Base-by-base conservation (phyloP, 129 eudicot species). In the Centella asiatica region DNA sequence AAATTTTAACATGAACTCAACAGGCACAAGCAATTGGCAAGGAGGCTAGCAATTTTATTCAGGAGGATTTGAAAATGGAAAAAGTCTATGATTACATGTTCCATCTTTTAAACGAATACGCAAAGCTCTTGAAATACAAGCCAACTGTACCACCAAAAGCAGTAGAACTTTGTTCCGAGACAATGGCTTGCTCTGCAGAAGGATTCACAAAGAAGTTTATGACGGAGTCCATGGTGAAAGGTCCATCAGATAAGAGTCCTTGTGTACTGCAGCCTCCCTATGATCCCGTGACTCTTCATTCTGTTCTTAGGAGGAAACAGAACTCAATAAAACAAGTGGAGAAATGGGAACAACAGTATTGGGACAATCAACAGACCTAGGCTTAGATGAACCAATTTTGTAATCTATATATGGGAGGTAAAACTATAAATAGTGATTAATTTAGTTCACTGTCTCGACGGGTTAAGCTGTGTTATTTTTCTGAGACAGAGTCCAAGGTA, bases 211-310 rank as follows among this genome's bases (percentile, higher is more conserved):
- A 64, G 76, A 68, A 64, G 62, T 81, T 77, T 44, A 70, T 74
- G 83, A 40, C 53, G 60, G 76, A 77, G 11, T 81, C 87, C 8
- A 22, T 67, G 59, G 78, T 58, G 33, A 70, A 45, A 32, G 69
- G 78, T 42, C 87, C 83, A n/a, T 33, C 60, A 28, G 55, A 65
- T 15, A 42, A 60, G 12, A 50, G 32, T 59, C 85, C 89, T 5
- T 83, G 89, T 56, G 28, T 68, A 19, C 69, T 83, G 82, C 82
- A 81, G 31, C 88, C 89, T 47, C 85, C 89, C 13, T 82, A 44
- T 69, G 68, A 62, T 39, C 68, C 60, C 37, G 51, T 60, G 6
- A 40, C 67, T 44, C 72, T 71, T 26, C 71, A 45, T 36, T 50
- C 72, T 10, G 55, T 70, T 60, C 26, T 68, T 11, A 26, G 63